Percentiles rank a stretch among this genome's conserved stretches.
phyloP scores from a whole-genome alignment of 2,329 filamentous ascomycete genomes.

The Alternaria arbusti region DNA sequence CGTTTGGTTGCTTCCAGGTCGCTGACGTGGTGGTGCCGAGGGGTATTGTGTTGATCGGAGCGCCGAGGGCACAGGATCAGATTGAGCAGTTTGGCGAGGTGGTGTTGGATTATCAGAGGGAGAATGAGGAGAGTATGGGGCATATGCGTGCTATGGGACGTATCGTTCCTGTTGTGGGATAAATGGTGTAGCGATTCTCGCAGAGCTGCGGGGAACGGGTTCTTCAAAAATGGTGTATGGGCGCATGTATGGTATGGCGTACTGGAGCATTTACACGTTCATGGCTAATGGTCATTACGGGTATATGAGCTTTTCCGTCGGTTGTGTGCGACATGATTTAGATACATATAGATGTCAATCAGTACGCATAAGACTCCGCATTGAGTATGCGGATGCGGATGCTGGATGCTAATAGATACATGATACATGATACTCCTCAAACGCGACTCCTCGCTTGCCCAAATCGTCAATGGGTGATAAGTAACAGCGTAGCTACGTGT shows the following conservation, averaged over 20 bases:
- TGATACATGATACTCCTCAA: not conserved
- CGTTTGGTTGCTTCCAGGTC: slow-evolving; percentile 69
- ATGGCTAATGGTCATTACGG: not conserved
- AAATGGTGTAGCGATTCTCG: not conserved
- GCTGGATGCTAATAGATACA: not conserved
- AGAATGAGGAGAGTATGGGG: slow-evolving; percentile 11
- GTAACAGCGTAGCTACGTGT: not conserved
- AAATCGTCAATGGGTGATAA: not conserved
- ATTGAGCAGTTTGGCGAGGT: slow-evolving; percentile 59
- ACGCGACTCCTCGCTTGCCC: not conserved
- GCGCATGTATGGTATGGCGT: not conserved
- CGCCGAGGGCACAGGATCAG: slow-evolving; percentile 63
- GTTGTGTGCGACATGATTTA: not conserved
- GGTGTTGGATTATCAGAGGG: slow-evolving; percentile 41
- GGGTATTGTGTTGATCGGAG: slow-evolving; percentile 66
- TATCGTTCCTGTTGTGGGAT: slow-evolving; percentile 34
- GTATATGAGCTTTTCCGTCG: not conserved
- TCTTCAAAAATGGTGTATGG: not conserved
- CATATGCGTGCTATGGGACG: slow-evolving; percentile 17
- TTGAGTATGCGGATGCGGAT: not conserved
- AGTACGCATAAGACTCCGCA: not conserved
- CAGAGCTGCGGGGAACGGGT: not conserved
- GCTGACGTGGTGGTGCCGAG: slow-evolving; percentile 62
- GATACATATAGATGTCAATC: not conserved
- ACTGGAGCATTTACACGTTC: not conserved